Conservation (phyloP, 2,329 filamentous ascomycete species). For the Aspergillus vadensis region DNA sequence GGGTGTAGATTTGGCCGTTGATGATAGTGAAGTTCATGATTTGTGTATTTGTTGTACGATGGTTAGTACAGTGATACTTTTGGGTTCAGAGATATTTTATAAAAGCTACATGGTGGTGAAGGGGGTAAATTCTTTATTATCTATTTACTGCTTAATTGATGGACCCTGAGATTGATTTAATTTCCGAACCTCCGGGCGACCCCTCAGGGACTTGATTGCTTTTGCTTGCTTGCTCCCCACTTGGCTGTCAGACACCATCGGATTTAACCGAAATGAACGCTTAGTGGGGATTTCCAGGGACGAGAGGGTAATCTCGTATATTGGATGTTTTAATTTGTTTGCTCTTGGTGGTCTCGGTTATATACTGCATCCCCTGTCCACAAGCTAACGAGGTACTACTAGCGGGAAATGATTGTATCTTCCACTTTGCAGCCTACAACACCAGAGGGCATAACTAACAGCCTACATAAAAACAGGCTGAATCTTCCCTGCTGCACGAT, state of each 20-base stretch:
- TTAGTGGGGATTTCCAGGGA: background rate
- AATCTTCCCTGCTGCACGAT: slow-evolving; percentile 46
- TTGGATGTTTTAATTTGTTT: background rate
- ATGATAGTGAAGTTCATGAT: slow-evolving; percentile 62
- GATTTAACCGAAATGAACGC: background rate
- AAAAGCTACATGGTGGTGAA: no score
- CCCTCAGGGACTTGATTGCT: background rate
- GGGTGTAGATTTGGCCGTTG: slow-evolving; percentile 69
- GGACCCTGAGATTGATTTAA: background rate
- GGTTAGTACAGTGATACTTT: no score
- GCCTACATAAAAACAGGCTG: slow-evolving; percentile 41
- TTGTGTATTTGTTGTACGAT: background rate
- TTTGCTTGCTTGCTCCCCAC: background rate
- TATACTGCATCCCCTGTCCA: no score
- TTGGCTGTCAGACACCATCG: background rate
- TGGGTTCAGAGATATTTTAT: no score
- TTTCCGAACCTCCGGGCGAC: background rate
- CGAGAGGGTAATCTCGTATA: background rate
- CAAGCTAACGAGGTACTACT: no score
- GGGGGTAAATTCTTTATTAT: no score
- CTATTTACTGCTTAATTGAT: background rate
- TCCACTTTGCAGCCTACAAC: no score
- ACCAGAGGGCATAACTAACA: background rate
- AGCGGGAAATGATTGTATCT: no score
- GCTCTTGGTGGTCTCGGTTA: background rate